Evolutionary conservation across 1,284 basidiomycete species (phyloP).

Genomic region (Exobasidium rhododendri): DNA sequence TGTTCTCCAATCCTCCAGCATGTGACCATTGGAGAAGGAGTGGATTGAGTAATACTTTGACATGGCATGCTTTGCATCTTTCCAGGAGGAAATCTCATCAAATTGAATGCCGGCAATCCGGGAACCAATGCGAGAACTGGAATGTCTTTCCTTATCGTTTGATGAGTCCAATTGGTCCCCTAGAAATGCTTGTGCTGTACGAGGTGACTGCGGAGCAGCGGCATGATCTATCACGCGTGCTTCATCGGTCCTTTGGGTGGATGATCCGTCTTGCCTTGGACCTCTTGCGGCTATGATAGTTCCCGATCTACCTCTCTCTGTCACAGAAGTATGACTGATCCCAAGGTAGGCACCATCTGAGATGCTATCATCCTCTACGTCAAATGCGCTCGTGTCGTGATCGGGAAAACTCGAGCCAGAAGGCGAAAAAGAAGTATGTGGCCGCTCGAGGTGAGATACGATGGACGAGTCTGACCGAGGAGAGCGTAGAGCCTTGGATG

Average conservation of each 20-base stretch:
- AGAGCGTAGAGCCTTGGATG: neutral
- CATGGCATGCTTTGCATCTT: slow-evolving; percentile 25
- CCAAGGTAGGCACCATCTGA: neutral
- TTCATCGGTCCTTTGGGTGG: too few species aligned
- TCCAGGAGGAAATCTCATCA: slow-evolving; percentile 29
- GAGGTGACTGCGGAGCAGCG: neutral
- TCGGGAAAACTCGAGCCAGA: too few species aligned
- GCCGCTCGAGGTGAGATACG: too few species aligned
- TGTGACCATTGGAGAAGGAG: slow-evolving; percentile 31
- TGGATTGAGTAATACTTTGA: slow-evolving; percentile 28
- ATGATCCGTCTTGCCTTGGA: neutral
- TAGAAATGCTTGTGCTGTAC: neutral
- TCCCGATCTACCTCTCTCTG: slow-evolving; percentile 12
- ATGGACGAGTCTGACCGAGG: neutral
- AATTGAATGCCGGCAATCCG: slow-evolving; percentile 23
- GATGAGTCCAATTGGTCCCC: neutral
- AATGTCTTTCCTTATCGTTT: slow-evolving; percentile 3
- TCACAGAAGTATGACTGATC: neutral
- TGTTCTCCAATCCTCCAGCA: slow-evolving; percentile 41
- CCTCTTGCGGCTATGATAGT: slow-evolving; percentile 10
- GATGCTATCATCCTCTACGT: slow-evolving; percentile 7
- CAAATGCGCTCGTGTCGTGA: too few species aligned
- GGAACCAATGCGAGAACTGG: neutral
- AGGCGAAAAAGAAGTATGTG: too few species aligned
- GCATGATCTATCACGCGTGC: too few species aligned